Base-by-base conservation (phyloP, 768 basidiomycete genomes). In the Amanita pallidorosea region DNA sequence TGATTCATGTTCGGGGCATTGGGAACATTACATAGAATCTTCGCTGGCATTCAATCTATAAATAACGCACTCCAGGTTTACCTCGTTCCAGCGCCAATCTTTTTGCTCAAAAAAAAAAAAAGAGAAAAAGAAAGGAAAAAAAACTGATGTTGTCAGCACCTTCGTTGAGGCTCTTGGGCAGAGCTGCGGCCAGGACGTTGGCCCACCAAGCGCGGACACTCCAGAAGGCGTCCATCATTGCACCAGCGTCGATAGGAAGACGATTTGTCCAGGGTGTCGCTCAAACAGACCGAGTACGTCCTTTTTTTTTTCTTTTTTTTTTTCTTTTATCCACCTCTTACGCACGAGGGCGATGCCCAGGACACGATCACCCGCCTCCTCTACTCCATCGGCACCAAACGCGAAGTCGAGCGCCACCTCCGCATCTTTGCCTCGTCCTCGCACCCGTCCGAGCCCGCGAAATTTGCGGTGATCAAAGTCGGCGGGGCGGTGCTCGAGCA, bases 381-480 rank as follows among this genome's bases (percentile, higher is more conserved):
- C 35, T 97, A 98, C 70, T 97, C 95, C 18, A 85, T 99, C 56
- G 96, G 95, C 47, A 89, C 90, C 27, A 93, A 96, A 63, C 87
- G 91, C 56, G 96, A 99, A 66, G 96, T 99, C 57, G 94, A 97
- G 63, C 86, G 96, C 55, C 94, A 99, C 72, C 83, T 99, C 27
- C 87, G 95, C 45, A 99, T 99, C 62, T 99, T 99, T 65, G 91
- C 92, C 8, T 85, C 89, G n/a, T 85, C 91, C 18, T 88, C 90
- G 6, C 84, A 93, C 60, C 81, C 86, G 2, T 83, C 88, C 13
- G 82, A 90, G 53, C 88, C 90, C 36, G 93, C 93, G 54, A 95
- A 91, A 66, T 96, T 96, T 60, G 93, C 92, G 35, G 96, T 99
- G 53, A 85, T 99, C 75, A 99, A 99, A 70, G 83, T 99, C 58